Conservation (phyloP, 2,329 filamentous ascomycete species). For the Monilinia fructigena region DNA sequence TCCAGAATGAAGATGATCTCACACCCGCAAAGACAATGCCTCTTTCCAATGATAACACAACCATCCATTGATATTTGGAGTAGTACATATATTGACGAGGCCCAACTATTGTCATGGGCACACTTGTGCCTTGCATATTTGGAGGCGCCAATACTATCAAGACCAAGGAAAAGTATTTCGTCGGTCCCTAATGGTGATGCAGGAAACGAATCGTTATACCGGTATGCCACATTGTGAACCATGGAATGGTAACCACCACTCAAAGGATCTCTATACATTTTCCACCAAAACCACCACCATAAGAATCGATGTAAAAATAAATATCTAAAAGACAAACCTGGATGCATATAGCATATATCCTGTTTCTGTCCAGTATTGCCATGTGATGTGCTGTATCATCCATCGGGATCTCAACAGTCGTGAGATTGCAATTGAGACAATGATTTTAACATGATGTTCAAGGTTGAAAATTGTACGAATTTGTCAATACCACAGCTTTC, state of each 20-base stretch:
- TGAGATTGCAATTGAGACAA: background rate
- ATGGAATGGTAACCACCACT: background rate
- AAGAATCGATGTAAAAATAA: background rate
- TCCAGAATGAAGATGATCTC: background rate
- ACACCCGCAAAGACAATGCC: background rate
- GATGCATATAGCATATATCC: background rate
- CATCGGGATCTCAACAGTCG: background rate
- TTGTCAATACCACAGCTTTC: background rate
- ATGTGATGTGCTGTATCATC: background rate
- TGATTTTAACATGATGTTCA: background rate
- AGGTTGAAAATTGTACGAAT: background rate
- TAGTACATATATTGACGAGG: background rate
- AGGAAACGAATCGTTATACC: no score
- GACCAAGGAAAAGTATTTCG: background rate
- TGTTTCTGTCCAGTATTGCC: background rate
- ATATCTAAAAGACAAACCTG: background rate
- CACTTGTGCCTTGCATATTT: background rate
- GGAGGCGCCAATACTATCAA: background rate
- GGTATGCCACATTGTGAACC: background rate
- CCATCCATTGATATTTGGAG: background rate
- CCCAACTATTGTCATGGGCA: background rate
- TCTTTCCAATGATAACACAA: background rate
- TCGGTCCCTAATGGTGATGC: background rate
- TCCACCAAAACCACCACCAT: background rate
- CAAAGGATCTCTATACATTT: background rate